These are phyloP conservation scores for Nothopassalora personata DNA, from an alignment of 2,329 filamentous ascomycete species.

Conservation along the genomic window DNA sequence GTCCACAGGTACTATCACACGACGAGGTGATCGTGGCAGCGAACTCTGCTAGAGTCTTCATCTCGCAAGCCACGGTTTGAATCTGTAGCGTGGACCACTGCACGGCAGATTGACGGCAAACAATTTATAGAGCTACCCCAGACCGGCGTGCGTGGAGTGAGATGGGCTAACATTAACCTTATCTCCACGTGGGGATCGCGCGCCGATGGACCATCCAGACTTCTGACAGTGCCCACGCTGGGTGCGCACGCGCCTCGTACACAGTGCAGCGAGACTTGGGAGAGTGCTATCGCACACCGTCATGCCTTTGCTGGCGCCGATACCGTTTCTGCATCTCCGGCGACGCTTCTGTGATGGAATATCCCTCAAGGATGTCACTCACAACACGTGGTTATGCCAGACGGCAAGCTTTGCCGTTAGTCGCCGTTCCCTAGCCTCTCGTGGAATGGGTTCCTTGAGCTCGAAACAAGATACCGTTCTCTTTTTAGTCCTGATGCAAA, in stretches of 20 bases:
- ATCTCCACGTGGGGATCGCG: background rate
- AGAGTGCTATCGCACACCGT: background rate
- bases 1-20: constrained; percentile 2
- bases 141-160: background rate
- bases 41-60: background rate
- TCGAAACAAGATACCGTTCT: background rate
- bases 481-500: background rate
- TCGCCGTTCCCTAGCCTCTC: background rate
- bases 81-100: background rate
- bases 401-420: background rate
- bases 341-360: background rate
- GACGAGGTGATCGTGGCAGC: constrained; percentile 4
- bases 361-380: background rate
- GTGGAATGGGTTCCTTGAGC: background rate
- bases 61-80: constrained; percentile 2
- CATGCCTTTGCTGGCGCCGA: background rate
- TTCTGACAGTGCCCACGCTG: background rate
- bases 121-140: constrained; percentile 1
- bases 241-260: background rate
- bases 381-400: background rate
- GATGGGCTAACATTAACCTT: constrained; percentile 1
- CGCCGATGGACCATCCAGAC: background rate
- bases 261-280: background rate
- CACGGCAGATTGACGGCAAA: background rate
- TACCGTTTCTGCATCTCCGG: background rate